These are phyloP conservation scores for Coemansia nantahalensis DNA, from an alignment of 192 early-diverging fungal species.

Conservation along the genomic window DNA sequence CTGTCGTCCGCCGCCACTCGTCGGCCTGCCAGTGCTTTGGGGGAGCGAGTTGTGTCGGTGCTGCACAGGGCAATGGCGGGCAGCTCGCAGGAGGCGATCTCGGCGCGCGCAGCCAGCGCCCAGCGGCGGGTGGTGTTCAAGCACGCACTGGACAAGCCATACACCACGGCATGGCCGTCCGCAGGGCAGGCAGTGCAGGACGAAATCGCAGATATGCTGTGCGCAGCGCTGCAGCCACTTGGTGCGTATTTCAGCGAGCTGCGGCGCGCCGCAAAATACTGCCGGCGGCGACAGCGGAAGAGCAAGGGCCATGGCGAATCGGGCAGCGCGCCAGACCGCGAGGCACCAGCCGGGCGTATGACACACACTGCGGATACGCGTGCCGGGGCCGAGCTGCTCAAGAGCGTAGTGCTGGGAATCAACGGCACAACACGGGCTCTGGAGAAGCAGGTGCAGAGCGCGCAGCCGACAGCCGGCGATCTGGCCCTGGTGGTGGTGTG, in stretches of 20 bases:
- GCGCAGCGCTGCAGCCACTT: slow-evolving; percentile 25
- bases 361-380: too few species aligned
- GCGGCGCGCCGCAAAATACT: slow-evolving; percentile 23
- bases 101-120: slow-evolving; percentile 20
- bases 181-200: slow-evolving; percentile 6
- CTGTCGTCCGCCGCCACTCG: too few species aligned
- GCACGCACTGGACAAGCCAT: slow-evolving; percentile 42
- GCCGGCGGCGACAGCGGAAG: slow-evolving; percentile 3
- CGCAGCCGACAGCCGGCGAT: background rate
- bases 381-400: slow-evolving; percentile 9
- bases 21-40: too few species aligned
- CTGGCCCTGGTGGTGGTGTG: slow-evolving; percentile 41
- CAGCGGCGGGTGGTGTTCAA: slow-evolving; percentile 42
- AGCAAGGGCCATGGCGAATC: too few species aligned
- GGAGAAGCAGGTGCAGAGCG: slow-evolving; percentile 26
- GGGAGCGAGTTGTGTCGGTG: too few species aligned
- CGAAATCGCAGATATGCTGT: slow-evolving; percentile 21
- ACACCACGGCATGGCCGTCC: slow-evolving; percentile 34
- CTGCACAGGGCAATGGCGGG: slow-evolving; percentile 1
- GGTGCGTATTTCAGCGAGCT: slow-evolving; percentile 25
- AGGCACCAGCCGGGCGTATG: background rate
- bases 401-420: slow-evolving; percentile 34
- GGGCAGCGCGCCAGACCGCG: background rate
- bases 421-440: slow-evolving; percentile 40
- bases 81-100: background rate